These are phyloP conservation scores for Clonostachys byssicola DNA, from an alignment of 2,329 filamentous ascomycete species.

Conservation along the genomic window DNA sequence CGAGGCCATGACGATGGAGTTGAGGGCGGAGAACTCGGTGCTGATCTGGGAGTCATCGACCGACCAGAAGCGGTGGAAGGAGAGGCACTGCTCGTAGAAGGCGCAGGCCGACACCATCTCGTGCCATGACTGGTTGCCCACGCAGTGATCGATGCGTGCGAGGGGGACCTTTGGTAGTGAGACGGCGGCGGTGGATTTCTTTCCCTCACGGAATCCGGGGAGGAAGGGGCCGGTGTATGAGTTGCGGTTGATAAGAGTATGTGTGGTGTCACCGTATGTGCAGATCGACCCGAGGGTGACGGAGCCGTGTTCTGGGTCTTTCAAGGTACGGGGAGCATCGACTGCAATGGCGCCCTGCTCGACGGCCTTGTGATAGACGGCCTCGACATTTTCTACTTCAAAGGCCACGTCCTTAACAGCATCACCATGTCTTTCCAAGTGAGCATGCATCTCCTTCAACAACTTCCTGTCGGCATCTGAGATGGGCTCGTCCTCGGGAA, in stretches of 20 bases:
- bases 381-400: constrained; percentile 84
- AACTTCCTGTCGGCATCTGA: constrained; percentile 58
- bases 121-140: constrained; percentile 95
- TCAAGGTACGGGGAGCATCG: constrained; percentile 47
- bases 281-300: constrained; percentile 75
- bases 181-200: constrained; percentile 26
- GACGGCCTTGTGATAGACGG: constrained; percentile 73
- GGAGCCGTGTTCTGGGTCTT: constrained; percentile 58
- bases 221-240: constrained; percentile 75
- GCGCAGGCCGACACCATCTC: constrained; percentile 68
- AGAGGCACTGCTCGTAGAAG: constrained; percentile 83
- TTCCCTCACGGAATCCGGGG: constrained; percentile 69
- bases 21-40: constrained; percentile 87
- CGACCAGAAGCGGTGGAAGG: constrained; percentile 96
- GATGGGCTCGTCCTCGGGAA: constrained; percentile 57
- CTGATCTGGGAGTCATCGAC: constrained; percentile 91
- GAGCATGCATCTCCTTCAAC: constrained; percentile 72
- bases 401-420: constrained; percentile 95
- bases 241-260: constrained; percentile 76
- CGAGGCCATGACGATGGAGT: constrained; percentile 85
- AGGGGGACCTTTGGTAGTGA: constrained; percentile 62
- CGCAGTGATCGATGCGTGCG: constrained; percentile 87
- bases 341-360: constrained; percentile 59
- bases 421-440: constrained; percentile 85
- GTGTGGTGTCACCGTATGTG: constrained; percentile 94